phyloP scores from a whole-genome alignment of 768 basidiomycete species.

The Tricholoma saponaceum region DNA sequence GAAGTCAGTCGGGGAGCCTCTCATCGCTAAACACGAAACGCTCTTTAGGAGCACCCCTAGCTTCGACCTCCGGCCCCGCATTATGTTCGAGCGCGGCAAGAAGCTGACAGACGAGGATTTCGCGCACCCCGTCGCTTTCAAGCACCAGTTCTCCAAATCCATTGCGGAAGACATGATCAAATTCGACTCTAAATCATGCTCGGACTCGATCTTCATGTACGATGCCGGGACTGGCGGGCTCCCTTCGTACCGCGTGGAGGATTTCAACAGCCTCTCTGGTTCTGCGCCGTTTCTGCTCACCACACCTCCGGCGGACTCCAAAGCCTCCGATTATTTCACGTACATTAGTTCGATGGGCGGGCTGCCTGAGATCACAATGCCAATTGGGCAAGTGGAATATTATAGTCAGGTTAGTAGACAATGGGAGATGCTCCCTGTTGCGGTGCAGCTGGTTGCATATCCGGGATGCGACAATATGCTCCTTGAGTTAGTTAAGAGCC shows the following conservation, averaged over 20 bases:
- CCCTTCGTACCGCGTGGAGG: slow-evolving; percentile 32
- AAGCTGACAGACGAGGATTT: slow-evolving; percentile 23
- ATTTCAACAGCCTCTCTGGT: slow-evolving; percentile 28
- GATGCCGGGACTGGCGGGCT: slow-evolving; percentile 29
- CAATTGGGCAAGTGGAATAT: slow-evolving; percentile 33
- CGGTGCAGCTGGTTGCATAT: slow-evolving; percentile 31
- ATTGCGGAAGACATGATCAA: slow-evolving; percentile 25
- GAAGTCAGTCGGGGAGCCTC: slow-evolving; percentile 29
- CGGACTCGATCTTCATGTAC: slow-evolving; percentile 33
- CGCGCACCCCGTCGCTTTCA: slow-evolving; percentile 19
- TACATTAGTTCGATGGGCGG: slow-evolving; percentile 34
- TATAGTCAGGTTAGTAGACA: slow-evolving; percentile 27
- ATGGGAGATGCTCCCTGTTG: slow-evolving; percentile 32
- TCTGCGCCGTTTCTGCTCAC: slow-evolving; percentile 24
- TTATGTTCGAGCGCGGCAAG: slow-evolving; percentile 26
- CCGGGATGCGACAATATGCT: slow-evolving; percentile 33
- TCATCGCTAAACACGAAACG: slow-evolving; percentile 18
- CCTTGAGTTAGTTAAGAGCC: slow-evolving; percentile 25
- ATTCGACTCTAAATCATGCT: slow-evolving; percentile 25
- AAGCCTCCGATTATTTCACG: slow-evolving; percentile 26
- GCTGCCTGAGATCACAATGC: slow-evolving; percentile 33
- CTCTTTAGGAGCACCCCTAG: slow-evolving; percentile 20
- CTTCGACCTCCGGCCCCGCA: slow-evolving; percentile 29
- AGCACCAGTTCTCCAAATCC: slow-evolving; percentile 21
- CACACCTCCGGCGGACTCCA: slow-evolving; percentile 7